These are phyloP conservation scores for Myrmaecium sp. DNA, from an alignment of 2,329 filamentous ascomycete species.

Conservation along the genomic window DNA sequence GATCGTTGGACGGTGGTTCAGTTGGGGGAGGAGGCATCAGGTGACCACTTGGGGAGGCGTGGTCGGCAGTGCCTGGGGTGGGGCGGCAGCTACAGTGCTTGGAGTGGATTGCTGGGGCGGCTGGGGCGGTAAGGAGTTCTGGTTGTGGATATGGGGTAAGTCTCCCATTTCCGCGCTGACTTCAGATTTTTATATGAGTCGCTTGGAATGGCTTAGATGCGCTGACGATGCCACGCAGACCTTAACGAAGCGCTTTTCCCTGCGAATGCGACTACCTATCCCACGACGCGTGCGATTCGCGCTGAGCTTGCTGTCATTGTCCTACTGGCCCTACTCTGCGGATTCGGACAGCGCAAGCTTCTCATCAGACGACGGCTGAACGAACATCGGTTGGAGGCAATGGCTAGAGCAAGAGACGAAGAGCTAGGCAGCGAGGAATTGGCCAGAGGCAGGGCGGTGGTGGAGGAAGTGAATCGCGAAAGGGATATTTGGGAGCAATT, in stretches of 20 bases:
- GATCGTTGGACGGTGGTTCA: no score
- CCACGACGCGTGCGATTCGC: constrained; percentile 68
- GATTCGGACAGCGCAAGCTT: constrained; percentile 72
- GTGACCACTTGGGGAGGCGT: constrained; percentile 70
- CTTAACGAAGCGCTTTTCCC: constrained; percentile 72
- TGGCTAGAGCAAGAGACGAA: constrained; percentile 47
- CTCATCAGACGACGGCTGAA: constrained; percentile 39
- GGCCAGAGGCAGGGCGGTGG: constrained; percentile 44
- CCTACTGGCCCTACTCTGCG: constrained; percentile 75
- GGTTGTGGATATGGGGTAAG: constrained; percentile 75
- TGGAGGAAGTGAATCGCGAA: constrained; percentile 65
- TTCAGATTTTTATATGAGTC: constrained; percentile 1
- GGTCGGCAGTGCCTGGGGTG: constrained; percentile 58
- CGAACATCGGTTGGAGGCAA: constrained; percentile 31
- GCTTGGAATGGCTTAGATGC: constrained; percentile 3
- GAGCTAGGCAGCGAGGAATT: constrained; percentile 48
- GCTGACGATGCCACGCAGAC: constrained; percentile 20
- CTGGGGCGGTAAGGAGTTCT: constrained; percentile 91
- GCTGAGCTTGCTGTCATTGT: constrained; percentile 70
- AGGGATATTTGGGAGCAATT: no score
- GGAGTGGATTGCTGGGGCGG: constrained; percentile 83
- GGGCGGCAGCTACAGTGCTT: constrained; percentile 60
- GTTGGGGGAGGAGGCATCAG: constrained; percentile 60
- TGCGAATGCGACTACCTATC: constrained; percentile 58
- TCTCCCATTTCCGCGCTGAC: constrained; percentile 3